Evolutionary conservation across 2,329 filamentous ascomycete genomes (phyloP), one percentile per base, ranked within the genome.

Genomic region (Colletotrichum abscissum): DNA sequence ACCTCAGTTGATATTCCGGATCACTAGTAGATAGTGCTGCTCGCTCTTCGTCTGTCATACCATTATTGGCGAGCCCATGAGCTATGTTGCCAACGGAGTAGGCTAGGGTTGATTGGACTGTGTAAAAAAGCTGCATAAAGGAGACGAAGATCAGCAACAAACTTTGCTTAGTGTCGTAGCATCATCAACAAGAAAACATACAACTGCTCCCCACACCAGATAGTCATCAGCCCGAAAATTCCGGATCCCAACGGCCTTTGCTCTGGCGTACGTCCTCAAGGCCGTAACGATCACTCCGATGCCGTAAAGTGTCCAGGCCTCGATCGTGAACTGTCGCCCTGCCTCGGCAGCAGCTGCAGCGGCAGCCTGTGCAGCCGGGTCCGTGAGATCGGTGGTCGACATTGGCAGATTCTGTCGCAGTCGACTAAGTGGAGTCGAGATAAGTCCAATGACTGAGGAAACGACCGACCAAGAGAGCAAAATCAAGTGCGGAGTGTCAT

Each of bases 61-160:
- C 80, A 75, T 89, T 89, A 75, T 91, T 91, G 24, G 89, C 88
- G 3, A 91, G 80, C 0, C 89, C 89, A 57, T 82, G 80, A 62
- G 83, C 88, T 72, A 81, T 81, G 12, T 85, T 84, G 22, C 86
- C 86, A 19, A 89, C 85, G 26, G 82, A 83, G 73, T 89, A 89
- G 22, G 87, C 88, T 12, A 88, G 81, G 2, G 81, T 84, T 1
- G 88, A 72, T 78, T 90, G 86, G 4, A 86, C 78, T 1, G 83
- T 82, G 69, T 90, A 90, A 11, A 89, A 82, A 2, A 88, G 78
- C 88, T 90, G 73, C 14, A 38, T 33, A 42, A 19, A 42, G 16
- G 6, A 62, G n/a, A 63, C 26, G 22, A 42, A 22, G 5, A 54
- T 67, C 35, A 68, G 26, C 5, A 4, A 42, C 4, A 33, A 38